These are phyloP conservation scores for Rhynchospora tenuis DNA, from an alignment of 176 grass and related monocot genomes.

Conservation along the genomic window DNA sequence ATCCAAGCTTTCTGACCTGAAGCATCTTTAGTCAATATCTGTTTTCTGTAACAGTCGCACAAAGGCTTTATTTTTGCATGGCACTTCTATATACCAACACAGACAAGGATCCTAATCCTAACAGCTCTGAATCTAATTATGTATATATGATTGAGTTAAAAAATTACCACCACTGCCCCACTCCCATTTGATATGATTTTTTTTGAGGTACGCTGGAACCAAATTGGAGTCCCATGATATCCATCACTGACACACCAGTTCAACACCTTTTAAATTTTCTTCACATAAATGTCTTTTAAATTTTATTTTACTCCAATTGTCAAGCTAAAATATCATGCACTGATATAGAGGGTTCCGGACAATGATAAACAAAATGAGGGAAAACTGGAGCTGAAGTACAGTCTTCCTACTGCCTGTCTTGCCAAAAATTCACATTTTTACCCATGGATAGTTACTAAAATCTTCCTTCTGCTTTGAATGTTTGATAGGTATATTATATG, in stretches of 20 bases:
- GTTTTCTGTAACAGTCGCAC: not conserved
- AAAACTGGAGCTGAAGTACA: not conserved
- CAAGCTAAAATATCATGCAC: not conserved
- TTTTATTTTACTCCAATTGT: not conserved
- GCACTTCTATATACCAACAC: not conserved
- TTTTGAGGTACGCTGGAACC: not conserved
- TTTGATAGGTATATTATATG: constrained; percentile 47
- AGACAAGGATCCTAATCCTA: not conserved
- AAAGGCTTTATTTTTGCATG: not conserved
- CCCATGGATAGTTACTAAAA: not conserved
- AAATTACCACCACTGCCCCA: not conserved
- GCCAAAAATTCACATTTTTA: not conserved
- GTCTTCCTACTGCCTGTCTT: not conserved
- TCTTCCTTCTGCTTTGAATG: not conserved
- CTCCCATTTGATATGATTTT: not conserved
- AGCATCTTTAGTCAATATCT: not conserved
- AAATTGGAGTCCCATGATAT: not conserved
- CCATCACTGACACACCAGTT: not conserved
- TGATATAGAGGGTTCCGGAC: not conserved
- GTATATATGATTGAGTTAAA: not conserved
- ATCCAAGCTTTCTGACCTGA: not conserved
- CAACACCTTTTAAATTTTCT: not conserved
- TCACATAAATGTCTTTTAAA: too few relatives aligned
- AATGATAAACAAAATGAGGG: not conserved
- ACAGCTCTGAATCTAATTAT: not conserved